A percentile compares a stretch with the other conserved stretches of the same genome.
These are phyloP conservation scores for Neofusicoccum umdonicola DNA, from an alignment of 2,329 filamentous ascomycete species.

Conservation along the genomic window DNA sequence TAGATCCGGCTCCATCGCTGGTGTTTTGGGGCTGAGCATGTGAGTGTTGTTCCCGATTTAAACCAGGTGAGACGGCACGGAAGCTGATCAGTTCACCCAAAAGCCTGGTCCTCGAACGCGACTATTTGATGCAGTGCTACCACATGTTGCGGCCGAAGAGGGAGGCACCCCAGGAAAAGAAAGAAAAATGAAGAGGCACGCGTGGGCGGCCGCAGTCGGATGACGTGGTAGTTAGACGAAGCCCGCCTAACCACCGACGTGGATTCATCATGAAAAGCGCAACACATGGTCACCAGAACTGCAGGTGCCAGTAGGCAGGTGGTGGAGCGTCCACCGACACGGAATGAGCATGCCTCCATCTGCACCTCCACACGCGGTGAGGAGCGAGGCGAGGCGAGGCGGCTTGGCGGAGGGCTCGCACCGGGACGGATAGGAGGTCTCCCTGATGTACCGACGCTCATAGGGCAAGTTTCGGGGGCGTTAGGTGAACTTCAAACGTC, in stretches of 20 bases:
- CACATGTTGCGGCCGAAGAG: slow-evolving; percentile 27
- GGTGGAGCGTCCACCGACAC: too few species aligned
- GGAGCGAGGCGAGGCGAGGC: too few species aligned
- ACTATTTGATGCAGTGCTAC: slow-evolving; percentile 34
- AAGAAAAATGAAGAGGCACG: not conserved
- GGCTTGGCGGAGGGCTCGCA: too few species aligned
- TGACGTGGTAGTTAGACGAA: not conserved
- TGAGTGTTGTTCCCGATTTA: slow-evolving; percentile 25
- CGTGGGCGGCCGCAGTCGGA: not conserved
- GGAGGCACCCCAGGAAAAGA: slow-evolving; percentile 6
- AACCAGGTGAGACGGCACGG: too few species aligned
- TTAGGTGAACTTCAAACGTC: slow-evolving; percentile 6
- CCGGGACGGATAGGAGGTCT: too few species aligned
- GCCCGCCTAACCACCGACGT: not conserved
- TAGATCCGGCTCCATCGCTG: slow-evolving; percentile 37
- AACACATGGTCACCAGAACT: too few species aligned
- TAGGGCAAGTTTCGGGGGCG: not conserved
- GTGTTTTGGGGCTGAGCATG: slow-evolving; percentile 35
- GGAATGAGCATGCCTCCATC: too few species aligned
- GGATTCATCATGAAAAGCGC: too few species aligned
- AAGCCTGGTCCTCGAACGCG: slow-evolving; percentile 30
- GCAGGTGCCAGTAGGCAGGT: too few species aligned
- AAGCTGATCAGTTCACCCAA: not conserved
- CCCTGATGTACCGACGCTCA: too few species aligned
- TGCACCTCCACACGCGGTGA: too few species aligned